Evolutionary conservation across 306 rosid genomes (phyloP).

Genomic region (Neltuma alba): DNA sequence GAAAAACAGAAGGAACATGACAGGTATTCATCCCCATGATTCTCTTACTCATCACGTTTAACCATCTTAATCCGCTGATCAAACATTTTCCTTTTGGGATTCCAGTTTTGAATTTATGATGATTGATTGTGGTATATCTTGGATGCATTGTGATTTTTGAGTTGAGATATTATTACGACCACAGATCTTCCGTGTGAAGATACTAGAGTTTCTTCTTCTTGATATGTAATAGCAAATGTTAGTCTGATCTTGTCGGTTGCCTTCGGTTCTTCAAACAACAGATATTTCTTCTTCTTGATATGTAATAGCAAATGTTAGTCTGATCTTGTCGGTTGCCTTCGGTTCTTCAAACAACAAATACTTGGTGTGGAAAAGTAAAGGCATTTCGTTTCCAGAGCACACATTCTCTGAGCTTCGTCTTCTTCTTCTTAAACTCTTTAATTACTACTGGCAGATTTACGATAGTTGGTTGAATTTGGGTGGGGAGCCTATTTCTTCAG

Average conservation of each 20-base stretch:
- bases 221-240: constrained; percentile 19
- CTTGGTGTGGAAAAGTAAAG: constrained; percentile 7
- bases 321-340: constrained; percentile 5
- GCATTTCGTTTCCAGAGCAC: background rate
- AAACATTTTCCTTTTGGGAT: constrained; percentile 41
- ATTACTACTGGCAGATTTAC: background rate
- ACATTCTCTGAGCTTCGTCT: background rate
- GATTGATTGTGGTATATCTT: constrained; percentile 34
- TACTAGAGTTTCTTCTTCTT: background rate
- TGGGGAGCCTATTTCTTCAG: too few species aligned
- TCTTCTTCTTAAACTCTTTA: background rate
- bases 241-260: background rate
- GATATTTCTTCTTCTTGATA: constrained; percentile 3
- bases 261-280: constrained; percentile 9
- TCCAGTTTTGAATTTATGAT: constrained; percentile 39
- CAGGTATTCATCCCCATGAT: constrained; percentile 42
- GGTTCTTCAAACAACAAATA: background rate
- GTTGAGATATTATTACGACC: constrained; percentile 21
- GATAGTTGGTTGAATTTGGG: background rate
- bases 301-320: constrained; percentile 6
- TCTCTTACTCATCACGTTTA: background rate
- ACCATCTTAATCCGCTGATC: constrained; percentile 29
- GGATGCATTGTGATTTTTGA: constrained; percentile 35
- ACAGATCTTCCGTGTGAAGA: constrained; percentile 28
- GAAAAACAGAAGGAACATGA: constrained; percentile 47